Evolutionary conservation across 2,329 filamentous ascomycete species (phyloP), one percentile per base, ranked within the genome.

Genomic region (Lecanicillium sp.): DNA sequence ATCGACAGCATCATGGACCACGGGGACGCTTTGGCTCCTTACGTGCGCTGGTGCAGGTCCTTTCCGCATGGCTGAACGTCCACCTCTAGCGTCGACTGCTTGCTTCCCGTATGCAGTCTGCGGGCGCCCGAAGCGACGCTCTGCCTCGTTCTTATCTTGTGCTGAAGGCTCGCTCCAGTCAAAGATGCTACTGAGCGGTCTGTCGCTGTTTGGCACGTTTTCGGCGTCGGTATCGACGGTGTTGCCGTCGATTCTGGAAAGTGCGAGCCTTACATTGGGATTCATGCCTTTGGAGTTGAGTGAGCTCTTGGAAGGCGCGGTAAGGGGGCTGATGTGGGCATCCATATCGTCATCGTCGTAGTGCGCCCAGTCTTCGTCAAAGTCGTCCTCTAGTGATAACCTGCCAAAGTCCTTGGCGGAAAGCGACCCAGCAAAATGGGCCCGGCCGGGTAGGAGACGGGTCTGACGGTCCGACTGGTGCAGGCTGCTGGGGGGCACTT

Each of bases 21-120:
- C 73, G 4, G 85, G 85, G 2, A 90, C 84, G 56, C 85, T 90
- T 56, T 89, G 84, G 55, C 85, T 90, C 45, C 85, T 77, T 33
- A 87, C 74, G 56, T 90, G 85, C 39, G 78, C 72, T 12, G 76
- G 77, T 42, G 71, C 76, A n/a, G 81, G 81, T 2, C 74, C 74
- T 53, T 81, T 81, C 20, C 85, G 80, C 44, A 72, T 78, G 17
- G 76, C 65, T 33, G 77, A 66, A 37, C 84, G 78, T 44, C 84
- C 84, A 34, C 83, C 82, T 59, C 85, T 72, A 48, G 74, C 64
- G 55, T 87, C 81, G 44, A 77, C 64, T 49, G 84, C 75, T 48
- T 86, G 84, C 58, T 87, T 88, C 12, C 79, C 80, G 54, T 88
- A 83, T 28, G 85, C 81, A 12, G 85, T 89, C 51, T 77, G 80